Conservation (phyloP, 805 yeast genomes). For the Candida chilensis region DNA sequence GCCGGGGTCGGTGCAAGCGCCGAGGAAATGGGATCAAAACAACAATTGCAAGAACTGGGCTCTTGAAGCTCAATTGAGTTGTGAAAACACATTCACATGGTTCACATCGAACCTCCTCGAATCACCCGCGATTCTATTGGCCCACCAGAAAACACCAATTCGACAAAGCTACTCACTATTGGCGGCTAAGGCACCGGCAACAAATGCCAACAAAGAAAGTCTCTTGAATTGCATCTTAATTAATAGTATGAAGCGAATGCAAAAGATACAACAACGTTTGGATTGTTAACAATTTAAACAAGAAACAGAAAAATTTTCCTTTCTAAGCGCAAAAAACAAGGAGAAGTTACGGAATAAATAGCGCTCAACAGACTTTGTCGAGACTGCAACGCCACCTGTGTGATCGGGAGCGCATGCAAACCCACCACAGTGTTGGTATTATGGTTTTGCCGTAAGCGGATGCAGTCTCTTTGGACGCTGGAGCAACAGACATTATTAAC, state of each 20-base stretch:
- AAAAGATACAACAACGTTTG: no score
- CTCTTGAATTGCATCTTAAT: slow-evolving; percentile 47
- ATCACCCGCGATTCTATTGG: not conserved
- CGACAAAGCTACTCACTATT: slow-evolving; percentile 23
- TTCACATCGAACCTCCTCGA: not conserved
- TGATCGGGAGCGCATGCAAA: no score
- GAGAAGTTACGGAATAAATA: no score
- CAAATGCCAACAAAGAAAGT: slow-evolving; percentile 36
- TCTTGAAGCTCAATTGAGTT: not conserved
- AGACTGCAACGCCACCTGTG: no score
- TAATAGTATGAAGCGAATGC: slow-evolving; percentile 7
- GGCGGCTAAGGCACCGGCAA: slow-evolving; percentile 37
- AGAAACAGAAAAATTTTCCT: no score
- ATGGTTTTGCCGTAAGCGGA: no score
- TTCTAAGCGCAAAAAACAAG: no score
- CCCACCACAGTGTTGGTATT: no score
- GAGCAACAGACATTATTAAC: no score
- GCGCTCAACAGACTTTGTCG: no score
- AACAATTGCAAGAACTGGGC: not conserved
- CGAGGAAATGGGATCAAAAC: not conserved
- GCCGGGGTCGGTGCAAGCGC: not conserved
- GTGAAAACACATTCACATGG: not conserved
- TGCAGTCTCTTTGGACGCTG: no score
- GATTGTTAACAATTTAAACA: no score
- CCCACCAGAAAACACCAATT: slow-evolving; percentile 16